Percentiles rank a stretch among this genome's conserved stretches.
These are phyloP conservation scores for Scedosporium boydii DNA, from an alignment of 2,329 filamentous ascomycete species.

Conservation along the genomic window DNA sequence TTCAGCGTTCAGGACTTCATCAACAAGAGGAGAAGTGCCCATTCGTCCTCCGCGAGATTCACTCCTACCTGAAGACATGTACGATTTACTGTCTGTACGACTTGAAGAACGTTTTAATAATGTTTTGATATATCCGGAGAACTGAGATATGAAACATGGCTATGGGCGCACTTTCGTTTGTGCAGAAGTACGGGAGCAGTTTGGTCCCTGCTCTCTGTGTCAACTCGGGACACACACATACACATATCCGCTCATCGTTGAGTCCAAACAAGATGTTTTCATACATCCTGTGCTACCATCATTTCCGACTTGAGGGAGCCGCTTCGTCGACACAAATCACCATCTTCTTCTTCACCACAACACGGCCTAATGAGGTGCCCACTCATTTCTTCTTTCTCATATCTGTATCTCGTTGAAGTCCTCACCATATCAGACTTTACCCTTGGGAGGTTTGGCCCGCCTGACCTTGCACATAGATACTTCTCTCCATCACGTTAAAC, in stretches of 20 bases:
- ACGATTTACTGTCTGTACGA: not conserved
- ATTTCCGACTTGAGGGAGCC: not conserved
- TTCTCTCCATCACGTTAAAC: not conserved
- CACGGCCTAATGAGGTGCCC: not conserved
- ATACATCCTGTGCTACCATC: not conserved
- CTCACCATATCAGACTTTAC: not conserved
- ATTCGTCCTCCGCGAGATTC: not conserved
- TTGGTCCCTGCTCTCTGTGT: no score
- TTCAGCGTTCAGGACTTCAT: constrained; percentile 5
- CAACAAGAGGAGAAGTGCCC: constrained; percentile 5
- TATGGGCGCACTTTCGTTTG: not conserved
- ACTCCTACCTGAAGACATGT: not conserved
- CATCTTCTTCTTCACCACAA: not conserved
- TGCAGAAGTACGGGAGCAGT: not conserved
- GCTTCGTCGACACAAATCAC: not conserved
- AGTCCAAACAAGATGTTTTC: not conserved
- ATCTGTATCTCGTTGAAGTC: not conserved
- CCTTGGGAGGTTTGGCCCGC: not conserved
- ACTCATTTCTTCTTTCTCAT: not conserved
- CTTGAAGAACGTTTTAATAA: not conserved
- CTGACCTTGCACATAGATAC: not conserved
- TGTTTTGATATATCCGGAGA: not conserved
- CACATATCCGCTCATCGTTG: not conserved
- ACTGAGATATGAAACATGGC: not conserved
- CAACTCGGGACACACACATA: no score